Percentiles rank a stretch among this genome's conserved stretches.
phyloP scores from a whole-genome alignment of 345 rosid genomes.

The Balakata baccata region DNA sequence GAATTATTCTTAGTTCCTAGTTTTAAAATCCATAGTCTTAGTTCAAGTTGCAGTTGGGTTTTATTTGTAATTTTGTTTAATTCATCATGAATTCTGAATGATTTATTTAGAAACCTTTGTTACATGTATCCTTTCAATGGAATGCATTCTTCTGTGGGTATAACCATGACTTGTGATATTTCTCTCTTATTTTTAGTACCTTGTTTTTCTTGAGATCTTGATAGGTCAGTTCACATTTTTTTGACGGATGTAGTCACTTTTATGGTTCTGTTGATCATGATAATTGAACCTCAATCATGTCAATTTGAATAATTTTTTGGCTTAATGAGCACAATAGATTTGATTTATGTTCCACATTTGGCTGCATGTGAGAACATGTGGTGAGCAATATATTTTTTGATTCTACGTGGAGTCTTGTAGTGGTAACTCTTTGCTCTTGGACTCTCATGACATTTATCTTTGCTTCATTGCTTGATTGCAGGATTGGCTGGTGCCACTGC shows the following conservation, averaged over 20 bases:
- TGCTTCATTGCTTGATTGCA: slow-evolving; percentile 45
- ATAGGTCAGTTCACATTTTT: slow-evolving; percentile 4
- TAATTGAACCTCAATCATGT: neutral
- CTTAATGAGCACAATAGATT: neutral
- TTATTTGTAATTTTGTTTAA: neutral
- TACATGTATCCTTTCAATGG: neutral
- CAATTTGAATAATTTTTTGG: neutral
- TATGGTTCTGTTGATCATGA: neutral
- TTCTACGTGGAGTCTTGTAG: neutral
- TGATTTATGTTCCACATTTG: neutral
- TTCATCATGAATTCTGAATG: slow-evolving; percentile 5
- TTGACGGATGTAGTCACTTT: neutral
- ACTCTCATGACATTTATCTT: slow-evolving; percentile 6
- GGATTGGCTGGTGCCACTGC: slow-evolving; percentile 99
- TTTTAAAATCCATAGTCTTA: neutral
- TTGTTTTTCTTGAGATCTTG: neutral
- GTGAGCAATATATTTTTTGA: neutral
- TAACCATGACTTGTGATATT: neutral
- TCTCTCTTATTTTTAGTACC: neutral
- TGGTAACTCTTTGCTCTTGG: neutral
- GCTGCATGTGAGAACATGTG: too few relatives aligned
- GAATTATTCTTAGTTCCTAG: neutral
- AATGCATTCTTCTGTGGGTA: neutral
- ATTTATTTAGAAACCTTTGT: neutral
- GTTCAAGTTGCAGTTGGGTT: neutral